Conservation (phyloP, 257 asterid genomes). For the Solanum raphanifolium region DNA sequence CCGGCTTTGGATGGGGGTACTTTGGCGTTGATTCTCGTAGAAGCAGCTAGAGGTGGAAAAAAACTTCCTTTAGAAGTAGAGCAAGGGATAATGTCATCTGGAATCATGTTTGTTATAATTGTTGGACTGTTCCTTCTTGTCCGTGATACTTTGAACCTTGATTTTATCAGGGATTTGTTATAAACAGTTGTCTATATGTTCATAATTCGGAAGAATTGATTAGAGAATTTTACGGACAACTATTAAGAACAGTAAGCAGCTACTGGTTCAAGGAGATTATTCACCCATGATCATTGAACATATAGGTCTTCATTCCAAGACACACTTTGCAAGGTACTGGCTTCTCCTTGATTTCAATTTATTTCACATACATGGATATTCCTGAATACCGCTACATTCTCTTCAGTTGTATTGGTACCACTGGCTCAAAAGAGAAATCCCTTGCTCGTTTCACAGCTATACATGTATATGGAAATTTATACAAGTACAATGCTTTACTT, state of each 20-base stretch:
- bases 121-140: conserved; percentile 82
- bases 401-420: background rate
- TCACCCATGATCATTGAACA: background rate
- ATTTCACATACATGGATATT: background rate
- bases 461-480: background rate
- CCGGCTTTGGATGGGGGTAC: conserved; percentile 97
- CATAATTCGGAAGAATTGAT: background rate
- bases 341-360: conserved; percentile 3
- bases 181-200: conserved; percentile 18
- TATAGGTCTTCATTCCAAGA: background rate
- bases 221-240: background rate
- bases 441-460: background rate
- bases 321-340: background rate
- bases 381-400: background rate
- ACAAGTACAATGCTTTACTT: background rate
- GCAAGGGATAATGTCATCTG: conserved; percentile 88
- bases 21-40: conserved; percentile 69
- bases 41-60: conserved; percentile 93
- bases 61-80: conserved; percentile 83
- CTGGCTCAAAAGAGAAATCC: background rate
- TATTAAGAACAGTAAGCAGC: background rate
- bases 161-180: conserved; percentile 64
- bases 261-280: background rate
- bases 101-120: conserved; percentile 57
- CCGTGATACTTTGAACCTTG: conserved; percentile 84